Percentiles rank a stretch among this genome's conserved stretches.
Conservation (phyloP, 768 basidiomycete species). For the Ephemerocybe angulata region DNA sequence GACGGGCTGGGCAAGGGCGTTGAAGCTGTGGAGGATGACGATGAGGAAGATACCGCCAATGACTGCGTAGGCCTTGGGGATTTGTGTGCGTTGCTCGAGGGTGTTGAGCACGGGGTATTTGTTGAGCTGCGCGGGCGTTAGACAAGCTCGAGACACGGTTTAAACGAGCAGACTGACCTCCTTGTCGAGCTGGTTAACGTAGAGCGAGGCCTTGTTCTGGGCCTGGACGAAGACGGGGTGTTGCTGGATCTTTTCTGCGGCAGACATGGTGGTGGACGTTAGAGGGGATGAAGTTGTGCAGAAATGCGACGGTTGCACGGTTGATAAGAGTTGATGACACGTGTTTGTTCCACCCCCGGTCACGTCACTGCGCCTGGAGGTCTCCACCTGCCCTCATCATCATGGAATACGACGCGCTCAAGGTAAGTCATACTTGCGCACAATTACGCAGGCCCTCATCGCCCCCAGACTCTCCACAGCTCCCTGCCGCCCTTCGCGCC, state of each 20-base stretch:
- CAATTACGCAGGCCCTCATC: slow-evolving; percentile 6
- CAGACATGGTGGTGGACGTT: slow-evolving; percentile 53
- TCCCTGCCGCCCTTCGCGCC: slow-evolving; percentile 70
- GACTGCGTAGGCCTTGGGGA: slow-evolving; percentile 90
- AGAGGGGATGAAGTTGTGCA: slow-evolving; percentile 18
- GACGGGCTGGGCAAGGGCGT: slow-evolving; percentile 86
- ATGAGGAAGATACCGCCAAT: slow-evolving; percentile 67
- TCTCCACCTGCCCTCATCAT: slow-evolving; percentile 35
- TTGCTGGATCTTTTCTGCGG: slow-evolving; percentile 75
- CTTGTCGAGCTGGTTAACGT: slow-evolving; percentile 90
- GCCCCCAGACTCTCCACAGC: slow-evolving; percentile 51
- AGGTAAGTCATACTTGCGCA: slow-evolving; percentile 47
- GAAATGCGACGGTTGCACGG: slow-evolving; percentile 20
- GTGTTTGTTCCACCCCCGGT: slow-evolving; percentile 50
- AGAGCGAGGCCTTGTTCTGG: slow-evolving; percentile 76
- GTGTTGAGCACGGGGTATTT: slow-evolving; percentile 85
- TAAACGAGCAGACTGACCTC: slow-evolving; percentile 57
- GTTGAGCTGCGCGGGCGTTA: slow-evolving; percentile 47
- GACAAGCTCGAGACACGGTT: not conserved
- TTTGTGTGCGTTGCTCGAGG: slow-evolving; percentile 84
- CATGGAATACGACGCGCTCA: slow-evolving; percentile 51
- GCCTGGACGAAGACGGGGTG: slow-evolving; percentile 86
- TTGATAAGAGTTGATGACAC: slow-evolving; percentile 57
- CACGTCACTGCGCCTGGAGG: slow-evolving; percentile 14
- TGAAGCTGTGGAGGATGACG: slow-evolving; percentile 76